A percentile compares a stretch with the other conserved stretches of the same genome.
phyloP scores from a whole-genome alignment of 1,284 basidiomycete species.

The Tilletiopsis washingtonensis region DNA sequence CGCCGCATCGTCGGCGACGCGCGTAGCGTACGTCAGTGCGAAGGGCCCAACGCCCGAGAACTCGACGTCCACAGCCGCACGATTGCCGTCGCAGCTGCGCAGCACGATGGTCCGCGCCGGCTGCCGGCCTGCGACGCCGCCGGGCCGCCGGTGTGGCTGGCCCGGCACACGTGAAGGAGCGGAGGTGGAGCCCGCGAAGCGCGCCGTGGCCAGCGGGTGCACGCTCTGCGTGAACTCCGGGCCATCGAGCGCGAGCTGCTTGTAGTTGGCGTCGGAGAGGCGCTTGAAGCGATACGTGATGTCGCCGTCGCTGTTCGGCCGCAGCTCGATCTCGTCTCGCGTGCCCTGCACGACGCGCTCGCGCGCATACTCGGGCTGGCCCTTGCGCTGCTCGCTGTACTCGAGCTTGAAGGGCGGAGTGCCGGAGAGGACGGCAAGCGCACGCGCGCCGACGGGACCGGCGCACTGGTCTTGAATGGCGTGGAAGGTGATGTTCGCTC shows the following conservation, averaged over 20 bases:
- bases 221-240: constrained; percentile 39
- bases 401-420: constrained; percentile 81
- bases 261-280: constrained; percentile 78
- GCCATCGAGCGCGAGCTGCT: constrained; percentile 51
- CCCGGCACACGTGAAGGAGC: no score
- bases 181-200: constrained; percentile 25
- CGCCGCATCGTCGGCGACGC: constrained; percentile 16
- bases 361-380: constrained; percentile 46
- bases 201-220: constrained; percentile 41
- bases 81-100: constrained; percentile 40
- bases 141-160: no score
- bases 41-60: constrained; percentile 41
- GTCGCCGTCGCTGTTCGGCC: constrained; percentile 78
- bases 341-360: constrained; percentile 59
- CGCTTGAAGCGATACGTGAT: constrained; percentile 77
- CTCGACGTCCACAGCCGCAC: constrained; percentile 30
- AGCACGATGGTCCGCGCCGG: constrained; percentile 22
- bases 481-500: constrained; percentile 76
- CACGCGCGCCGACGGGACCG: constrained; percentile 84
- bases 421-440: constrained; percentile 76
- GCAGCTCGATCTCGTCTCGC: constrained; percentile 73
- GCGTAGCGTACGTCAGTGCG: constrained; percentile 37
- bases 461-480: constrained; percentile 77
- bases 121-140: no score
- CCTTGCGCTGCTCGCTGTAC: constrained; percentile 63